Conservation (phyloP, 2,329 filamentous ascomycete species). For the Diaporthe ampelina region DNA sequence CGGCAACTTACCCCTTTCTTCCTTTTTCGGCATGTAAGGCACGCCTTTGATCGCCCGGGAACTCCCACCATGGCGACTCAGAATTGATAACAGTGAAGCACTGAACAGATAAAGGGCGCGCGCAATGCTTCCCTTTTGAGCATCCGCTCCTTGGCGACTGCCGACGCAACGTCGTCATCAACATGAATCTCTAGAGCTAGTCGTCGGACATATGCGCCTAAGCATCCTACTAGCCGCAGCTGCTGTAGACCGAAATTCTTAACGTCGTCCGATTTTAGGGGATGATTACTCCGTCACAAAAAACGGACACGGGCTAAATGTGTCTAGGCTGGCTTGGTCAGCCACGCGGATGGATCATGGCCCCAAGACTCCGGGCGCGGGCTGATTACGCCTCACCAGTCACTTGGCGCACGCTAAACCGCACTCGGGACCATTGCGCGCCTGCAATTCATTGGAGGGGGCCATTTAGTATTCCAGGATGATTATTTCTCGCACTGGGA, state of each 20-base stretch:
- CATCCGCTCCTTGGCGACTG: background rate
- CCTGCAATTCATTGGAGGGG: background rate
- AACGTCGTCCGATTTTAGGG: background rate
- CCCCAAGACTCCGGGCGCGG: background rate
- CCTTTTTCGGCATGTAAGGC: constrained; percentile 32
- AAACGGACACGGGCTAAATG: background rate
- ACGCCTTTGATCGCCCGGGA: constrained; percentile 37
- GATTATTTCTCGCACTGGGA: background rate
- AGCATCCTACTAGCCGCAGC: background rate
- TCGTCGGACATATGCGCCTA: background rate
- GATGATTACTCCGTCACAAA: background rate
- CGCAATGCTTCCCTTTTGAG: constrained; percentile 18
- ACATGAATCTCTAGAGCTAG: background rate
- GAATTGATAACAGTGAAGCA: background rate
- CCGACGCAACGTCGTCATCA: background rate
- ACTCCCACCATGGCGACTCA: constrained; percentile 37
- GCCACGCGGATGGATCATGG: constrained; percentile 3
- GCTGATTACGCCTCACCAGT: constrained; percentile 1
- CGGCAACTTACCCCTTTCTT: constrained; percentile 35
- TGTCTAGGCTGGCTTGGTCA: constrained; percentile 6
- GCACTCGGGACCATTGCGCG: constrained; percentile 23
- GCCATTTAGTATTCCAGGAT: background rate
- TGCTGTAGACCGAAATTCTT: background rate
- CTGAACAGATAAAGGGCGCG: background rate
- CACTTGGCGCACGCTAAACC: constrained; percentile 19